Evolutionary conservation across 305 asterid species (phyloP), one percentile per base, ranked within the genome.

Genomic region (Stenogyne calaminthoides): DNA sequence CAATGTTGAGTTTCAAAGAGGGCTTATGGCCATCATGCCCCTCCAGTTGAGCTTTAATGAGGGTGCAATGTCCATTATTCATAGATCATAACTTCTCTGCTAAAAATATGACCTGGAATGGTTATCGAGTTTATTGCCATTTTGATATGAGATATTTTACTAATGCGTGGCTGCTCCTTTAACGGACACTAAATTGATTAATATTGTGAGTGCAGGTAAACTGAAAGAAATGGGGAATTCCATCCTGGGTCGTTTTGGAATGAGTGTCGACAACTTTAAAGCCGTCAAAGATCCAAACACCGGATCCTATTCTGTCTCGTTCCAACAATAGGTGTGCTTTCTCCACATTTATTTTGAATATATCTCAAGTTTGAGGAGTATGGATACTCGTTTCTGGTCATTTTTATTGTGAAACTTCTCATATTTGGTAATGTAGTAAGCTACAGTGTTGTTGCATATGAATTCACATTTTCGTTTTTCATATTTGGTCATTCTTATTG

Each of bases 191-290:
- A 52, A 18, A 11, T 64, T 61, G 16, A 18, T 67, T 80, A 42
- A 19, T 69, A 55, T 59, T 73, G 34, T 69, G 81, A 54, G 44
- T 81, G 76, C 91, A 91, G 97, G 96, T 40, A 91, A 93, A 81
- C 76, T 93, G 69, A 93, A 93, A 77, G 98, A 93, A 19, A 86
- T 91, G 96, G 97, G 97, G 70, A 91, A 91, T 64, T 87, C 96
- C 34, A 78, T 91, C 77, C 84, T 93, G 79, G 97, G 96, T 16
- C 92, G 92, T 62, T 93, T 93, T 71, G 97, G 98, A 58, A 91
- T 93, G 98, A 91, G 94, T 8, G 81, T 85, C 0, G 97, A 93
- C 90, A 93, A 93, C 79, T 93, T 93, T 60, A 93, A 93, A 84
- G 88, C 97, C 27, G 96, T 93, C 15, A 80, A 93, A 78, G 98